phyloP scores from a whole-genome alignment of 352 stramenopile species.

The Pythium phragmitis region DNA sequence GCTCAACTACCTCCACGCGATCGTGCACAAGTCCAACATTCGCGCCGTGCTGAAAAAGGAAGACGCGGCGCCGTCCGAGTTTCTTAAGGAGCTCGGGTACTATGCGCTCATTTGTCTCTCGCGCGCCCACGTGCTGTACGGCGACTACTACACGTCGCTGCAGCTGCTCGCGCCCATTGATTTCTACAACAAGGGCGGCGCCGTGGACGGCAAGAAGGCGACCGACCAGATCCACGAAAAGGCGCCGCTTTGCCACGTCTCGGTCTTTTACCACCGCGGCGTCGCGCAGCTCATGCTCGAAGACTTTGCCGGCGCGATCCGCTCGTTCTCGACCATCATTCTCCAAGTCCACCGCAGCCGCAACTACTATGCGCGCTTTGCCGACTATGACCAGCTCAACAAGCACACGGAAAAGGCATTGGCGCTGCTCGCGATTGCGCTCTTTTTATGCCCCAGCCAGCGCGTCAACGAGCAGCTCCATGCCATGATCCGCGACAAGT shows the following conservation, averaged over 20 bases:
- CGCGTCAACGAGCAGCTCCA: constrained; percentile 86
- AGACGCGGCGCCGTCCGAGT: constrained; percentile 44
- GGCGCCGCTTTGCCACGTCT: constrained; percentile 92
- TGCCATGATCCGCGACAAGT: constrained; percentile 92
- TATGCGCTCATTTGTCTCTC: constrained; percentile 94
- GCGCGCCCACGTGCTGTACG: constrained; percentile 95
- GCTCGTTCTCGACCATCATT: constrained; percentile 89
- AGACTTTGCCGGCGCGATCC: constrained; percentile 93
- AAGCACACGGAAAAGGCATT: constrained; percentile 96
- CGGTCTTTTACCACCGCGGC: constrained; percentile 97
- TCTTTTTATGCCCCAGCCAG: constrained; percentile 88
- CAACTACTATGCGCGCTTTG: constrained; percentile 91
- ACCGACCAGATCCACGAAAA: constrained; percentile 87
- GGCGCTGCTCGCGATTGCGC: constrained; percentile 88
- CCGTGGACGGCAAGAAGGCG: constrained; percentile 44
- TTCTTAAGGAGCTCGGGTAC: constrained; percentile 93
- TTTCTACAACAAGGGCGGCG: constrained; percentile 79
- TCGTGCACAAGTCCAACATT: constrained; percentile 93
- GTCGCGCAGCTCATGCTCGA: constrained; percentile 97
- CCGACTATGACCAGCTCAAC: constrained; percentile 93
- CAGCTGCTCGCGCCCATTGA: constrained; percentile 90
- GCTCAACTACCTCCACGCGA: constrained; percentile 93
- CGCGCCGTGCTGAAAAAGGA: constrained; percentile 76
- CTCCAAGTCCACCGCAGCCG: constrained; percentile 87
- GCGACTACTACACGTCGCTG: constrained; percentile 95